phyloP scores from a whole-genome alignment of 2,329 filamentous ascomycete species.

The Leptoxyphium fumago region DNA sequence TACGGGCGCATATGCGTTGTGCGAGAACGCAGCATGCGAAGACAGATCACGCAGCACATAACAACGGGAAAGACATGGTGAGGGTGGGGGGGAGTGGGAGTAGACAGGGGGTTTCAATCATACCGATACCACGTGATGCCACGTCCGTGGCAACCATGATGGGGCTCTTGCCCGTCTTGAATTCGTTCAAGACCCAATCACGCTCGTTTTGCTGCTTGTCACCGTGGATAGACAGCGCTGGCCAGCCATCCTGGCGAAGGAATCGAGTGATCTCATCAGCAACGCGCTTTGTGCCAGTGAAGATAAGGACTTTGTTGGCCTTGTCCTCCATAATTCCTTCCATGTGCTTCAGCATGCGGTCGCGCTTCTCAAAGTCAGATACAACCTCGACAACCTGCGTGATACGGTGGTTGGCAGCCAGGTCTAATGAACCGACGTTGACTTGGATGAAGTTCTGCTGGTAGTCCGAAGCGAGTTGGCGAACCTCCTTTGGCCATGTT shows the following conservation, averaged over 20 bases:
- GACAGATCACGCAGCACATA: conserved; percentile 48
- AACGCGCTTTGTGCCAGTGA: conserved; percentile 75
- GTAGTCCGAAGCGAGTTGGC: conserved; percentile 79
- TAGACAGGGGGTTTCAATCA: conserved; percentile 47
- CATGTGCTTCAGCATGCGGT: conserved; percentile 91
- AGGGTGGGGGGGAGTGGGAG: conserved; percentile 19
- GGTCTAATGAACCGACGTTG: conserved; percentile 92
- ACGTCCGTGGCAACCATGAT: conserved; percentile 99
- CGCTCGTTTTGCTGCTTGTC: conserved; percentile 99
- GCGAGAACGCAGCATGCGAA: conserved; percentile 71
- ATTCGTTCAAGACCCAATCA: conserved; percentile 98
- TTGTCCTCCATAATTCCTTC: conserved; percentile 98
- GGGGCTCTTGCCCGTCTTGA: conserved; percentile 98
- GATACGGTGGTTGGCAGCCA: conserved; percentile 94
- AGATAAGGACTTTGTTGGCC: conserved; percentile 87
- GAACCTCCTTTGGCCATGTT: conserved; percentile 98
- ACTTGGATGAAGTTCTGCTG: conserved; percentile 95
- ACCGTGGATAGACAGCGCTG: conserved; percentile 92
- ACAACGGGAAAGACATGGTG: conserved; percentile 10
- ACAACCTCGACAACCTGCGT: conserved; percentile 96
- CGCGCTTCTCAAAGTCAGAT: conserved; percentile 92
- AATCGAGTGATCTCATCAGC: conserved; percentile 96
- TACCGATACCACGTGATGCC: conserved; percentile 99
- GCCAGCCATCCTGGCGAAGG: conserved; percentile 95
- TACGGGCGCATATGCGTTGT: conserved; percentile 60